Conservation (phyloP, 2,329 filamentous ascomycete genomes). For the Paramyrothecium roridum region DNA sequence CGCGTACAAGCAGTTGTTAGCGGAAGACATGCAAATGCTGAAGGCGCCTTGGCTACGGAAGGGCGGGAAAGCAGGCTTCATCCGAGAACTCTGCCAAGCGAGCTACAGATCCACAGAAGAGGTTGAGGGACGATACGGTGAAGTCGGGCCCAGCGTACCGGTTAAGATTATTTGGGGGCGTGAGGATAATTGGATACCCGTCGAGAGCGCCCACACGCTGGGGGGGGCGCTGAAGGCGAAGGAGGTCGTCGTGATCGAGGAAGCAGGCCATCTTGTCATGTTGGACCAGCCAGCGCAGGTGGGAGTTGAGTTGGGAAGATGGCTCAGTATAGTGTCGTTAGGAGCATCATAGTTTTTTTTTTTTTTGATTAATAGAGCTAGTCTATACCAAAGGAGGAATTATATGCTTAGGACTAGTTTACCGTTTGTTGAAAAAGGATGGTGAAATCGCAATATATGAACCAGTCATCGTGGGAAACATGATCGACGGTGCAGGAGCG, state of each 20-base stretch:
- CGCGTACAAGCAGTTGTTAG: no score
- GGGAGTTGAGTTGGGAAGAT: background rate
- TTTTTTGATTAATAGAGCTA: no score
- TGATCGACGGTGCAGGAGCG: no score
- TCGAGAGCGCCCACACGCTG: background rate
- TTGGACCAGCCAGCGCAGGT: background rate
- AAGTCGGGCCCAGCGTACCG: background rate
- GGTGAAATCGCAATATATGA: no score
- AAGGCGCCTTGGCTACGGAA: background rate
- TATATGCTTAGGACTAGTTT: no score
- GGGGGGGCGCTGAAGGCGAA: background rate
- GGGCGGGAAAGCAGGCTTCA: background rate
- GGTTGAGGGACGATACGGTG: background rate
- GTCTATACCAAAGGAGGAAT: no score
- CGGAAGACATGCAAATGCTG: background rate
- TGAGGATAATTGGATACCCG: background rate
- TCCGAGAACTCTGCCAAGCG: background rate
- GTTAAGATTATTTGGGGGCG: background rate
- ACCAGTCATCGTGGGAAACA: no score
- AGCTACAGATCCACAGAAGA: background rate
- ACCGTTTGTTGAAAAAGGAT: no score
- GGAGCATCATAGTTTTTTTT: no score
- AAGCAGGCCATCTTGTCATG: background rate
- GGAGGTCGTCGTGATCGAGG: background rate
- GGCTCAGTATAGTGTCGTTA: no score